A percentile compares a stretch with the other conserved stretches of the same genome.
phyloP scores from a whole-genome alignment of 805 yeast genomes.

The Yamadazyma kitorensis region DNA sequence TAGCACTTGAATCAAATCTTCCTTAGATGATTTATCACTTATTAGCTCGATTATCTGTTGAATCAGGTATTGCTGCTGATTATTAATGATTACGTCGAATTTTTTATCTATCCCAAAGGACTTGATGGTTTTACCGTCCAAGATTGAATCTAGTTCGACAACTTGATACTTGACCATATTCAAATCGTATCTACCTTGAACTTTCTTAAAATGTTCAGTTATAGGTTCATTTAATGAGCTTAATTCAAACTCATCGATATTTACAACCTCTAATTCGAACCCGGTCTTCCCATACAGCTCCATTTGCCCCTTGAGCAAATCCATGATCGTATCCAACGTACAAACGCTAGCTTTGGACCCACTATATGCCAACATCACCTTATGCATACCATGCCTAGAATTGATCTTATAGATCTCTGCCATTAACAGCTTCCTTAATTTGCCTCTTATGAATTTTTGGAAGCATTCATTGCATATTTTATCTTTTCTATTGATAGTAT shows the following conservation, averaged over 20 bases:
- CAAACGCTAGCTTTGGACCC: constrained; percentile 68
- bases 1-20: constrained; percentile 56
- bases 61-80: too few relatives aligned
- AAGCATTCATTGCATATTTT: constrained; percentile 68
- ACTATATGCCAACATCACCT: constrained; percentile 59
- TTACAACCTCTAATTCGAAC: constrained; percentile 54
- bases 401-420: constrained; percentile 68
- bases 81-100: constrained; percentile 6
- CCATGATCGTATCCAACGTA: constrained; percentile 61
- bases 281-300: constrained; percentile 68
- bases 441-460: constrained; percentile 66
- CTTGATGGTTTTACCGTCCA: constrained; percentile 5
- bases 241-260: constrained; percentile 38
- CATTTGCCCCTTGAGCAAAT: constrained; percentile 62
- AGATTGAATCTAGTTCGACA: neutral
- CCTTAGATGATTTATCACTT: constrained; percentile 54
- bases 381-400: constrained; percentile 35
- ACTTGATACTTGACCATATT: constrained; percentile 1
- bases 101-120: constrained; percentile 10
- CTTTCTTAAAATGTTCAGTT: neutral
- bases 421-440: constrained; percentile 76
- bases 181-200: neutral
- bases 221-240: constrained; percentile 4
- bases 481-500: constrained; percentile 58
- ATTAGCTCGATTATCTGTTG: too few relatives aligned